phyloP scores from a whole-genome alignment of 495 filamentous ascomycete genomes.

The Penicillium longicatenatum region DNA sequence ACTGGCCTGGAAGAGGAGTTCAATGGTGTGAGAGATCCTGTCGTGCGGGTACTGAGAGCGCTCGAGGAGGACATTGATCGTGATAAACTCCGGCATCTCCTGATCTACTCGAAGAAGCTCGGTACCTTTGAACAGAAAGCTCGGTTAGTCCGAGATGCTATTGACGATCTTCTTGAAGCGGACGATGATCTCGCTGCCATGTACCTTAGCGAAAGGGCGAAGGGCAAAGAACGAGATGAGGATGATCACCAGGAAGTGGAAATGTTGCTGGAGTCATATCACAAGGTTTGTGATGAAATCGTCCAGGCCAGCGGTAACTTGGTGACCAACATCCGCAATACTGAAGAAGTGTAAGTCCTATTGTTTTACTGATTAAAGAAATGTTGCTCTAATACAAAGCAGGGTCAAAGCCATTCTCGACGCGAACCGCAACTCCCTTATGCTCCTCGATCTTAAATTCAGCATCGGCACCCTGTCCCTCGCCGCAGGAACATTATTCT shows the following conservation, averaged over 20 bases:
- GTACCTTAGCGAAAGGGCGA: slow-evolving; percentile 87
- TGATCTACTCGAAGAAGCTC: slow-evolving; percentile 92
- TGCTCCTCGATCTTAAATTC: slow-evolving; percentile 96
- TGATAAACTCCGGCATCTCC: slow-evolving; percentile 84
- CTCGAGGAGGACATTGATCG: slow-evolving; percentile 96
- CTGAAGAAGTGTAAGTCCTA: slow-evolving; percentile 86
- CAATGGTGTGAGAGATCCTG: slow-evolving; percentile 86
- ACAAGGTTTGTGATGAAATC: slow-evolving; percentile 97
- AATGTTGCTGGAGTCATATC: slow-evolving; percentile 94
- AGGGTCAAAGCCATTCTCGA: slow-evolving; percentile 97
- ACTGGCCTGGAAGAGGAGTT: slow-evolving; percentile 90
- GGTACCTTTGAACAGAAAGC: slow-evolving; percentile 98
- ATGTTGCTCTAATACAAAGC: slow-evolving; percentile 15
- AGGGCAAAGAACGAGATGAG: slow-evolving; percentile 71
- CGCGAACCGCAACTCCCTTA: slow-evolving; percentile 95
- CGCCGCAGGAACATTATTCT: slow-evolving; percentile 89
- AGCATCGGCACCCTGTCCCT: slow-evolving; percentile 91
- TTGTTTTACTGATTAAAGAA: background rate
- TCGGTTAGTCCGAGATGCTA: slow-evolving; percentile 88
- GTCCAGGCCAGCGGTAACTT: slow-evolving; percentile 91
- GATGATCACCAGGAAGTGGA: slow-evolving; percentile 96
- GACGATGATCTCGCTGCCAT: slow-evolving; percentile 94
- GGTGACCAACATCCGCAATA: slow-evolving; percentile 94
- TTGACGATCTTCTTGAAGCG: slow-evolving; percentile 95
- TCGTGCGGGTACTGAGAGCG: slow-evolving; percentile 82